phyloP scores from a whole-genome alignment of 495 filamentous ascomycete genomes.

The Hypoxylon perforatum region DNA sequence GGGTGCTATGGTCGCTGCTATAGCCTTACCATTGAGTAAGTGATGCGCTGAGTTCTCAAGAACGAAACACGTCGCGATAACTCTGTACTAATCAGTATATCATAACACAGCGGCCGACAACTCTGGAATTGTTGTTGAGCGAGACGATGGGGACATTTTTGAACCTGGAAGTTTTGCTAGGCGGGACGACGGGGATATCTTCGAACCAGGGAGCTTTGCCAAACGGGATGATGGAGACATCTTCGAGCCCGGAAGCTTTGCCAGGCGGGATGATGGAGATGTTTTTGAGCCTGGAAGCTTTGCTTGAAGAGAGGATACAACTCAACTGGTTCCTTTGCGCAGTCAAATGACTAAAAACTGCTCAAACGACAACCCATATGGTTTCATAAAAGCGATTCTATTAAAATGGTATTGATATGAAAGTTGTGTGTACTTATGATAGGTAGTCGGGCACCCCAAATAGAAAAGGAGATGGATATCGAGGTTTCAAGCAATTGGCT shows the following conservation, averaged over 20 bases:
- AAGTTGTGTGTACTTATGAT: too few species aligned
- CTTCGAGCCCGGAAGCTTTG: slow-evolving; percentile 4
- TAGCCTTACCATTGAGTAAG: slow-evolving; percentile 6
- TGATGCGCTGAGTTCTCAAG: background rate
- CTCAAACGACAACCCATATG: too few species aligned
- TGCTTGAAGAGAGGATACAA: too few species aligned
- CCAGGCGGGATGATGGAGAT: background rate
- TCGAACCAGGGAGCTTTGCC: background rate
- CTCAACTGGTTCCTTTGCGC: too few species aligned
- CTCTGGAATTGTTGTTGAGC: background rate
- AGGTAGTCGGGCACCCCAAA: too few species aligned
- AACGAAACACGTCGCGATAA: background rate
- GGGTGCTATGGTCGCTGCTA: background rate
- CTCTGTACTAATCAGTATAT: background rate
- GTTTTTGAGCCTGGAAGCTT: too few species aligned
- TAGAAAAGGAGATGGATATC: too few species aligned
- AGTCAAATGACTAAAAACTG: too few species aligned
- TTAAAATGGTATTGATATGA: too few species aligned
- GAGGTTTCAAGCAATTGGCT: too few species aligned
- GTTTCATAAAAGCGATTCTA: too few species aligned
- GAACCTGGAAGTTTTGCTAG: background rate
- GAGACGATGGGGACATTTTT: background rate
- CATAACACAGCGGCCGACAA: background rate
- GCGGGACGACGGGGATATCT: background rate
- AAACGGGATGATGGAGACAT: background rate